Evolutionary conservation across 139 green algal species (phyloP).

Genomic region (Chlorella sorokiniana): DNA sequence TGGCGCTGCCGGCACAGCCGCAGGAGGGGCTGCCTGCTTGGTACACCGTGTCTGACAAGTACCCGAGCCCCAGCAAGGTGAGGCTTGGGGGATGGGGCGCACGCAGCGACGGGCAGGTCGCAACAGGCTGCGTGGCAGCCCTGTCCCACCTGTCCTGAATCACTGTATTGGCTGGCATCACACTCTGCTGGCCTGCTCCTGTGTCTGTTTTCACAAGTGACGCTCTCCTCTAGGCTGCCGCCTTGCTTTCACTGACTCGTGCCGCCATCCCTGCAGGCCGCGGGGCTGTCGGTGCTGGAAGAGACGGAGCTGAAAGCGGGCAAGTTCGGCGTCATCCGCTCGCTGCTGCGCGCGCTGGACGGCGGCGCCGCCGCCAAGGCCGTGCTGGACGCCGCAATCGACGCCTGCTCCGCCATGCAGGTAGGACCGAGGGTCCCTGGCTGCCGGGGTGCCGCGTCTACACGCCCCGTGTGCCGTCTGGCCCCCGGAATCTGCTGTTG

Average conservation of each 20-base stretch:
- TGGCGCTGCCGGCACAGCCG: slow-evolving; percentile 32
- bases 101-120: background rate
- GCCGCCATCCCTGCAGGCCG: background rate
- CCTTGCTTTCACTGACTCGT: background rate
- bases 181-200: too few relatives aligned
- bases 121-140: too few relatives aligned
- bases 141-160: background rate
- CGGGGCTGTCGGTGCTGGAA: slow-evolving; percentile 27
- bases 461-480: too few relatives aligned
- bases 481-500: background rate
- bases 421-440: background rate
- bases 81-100: background rate
- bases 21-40: slow-evolving; percentile 50
- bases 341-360: slow-evolving; percentile 76
- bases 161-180: background rate
- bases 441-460: background rate
- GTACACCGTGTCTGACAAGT: slow-evolving; percentile 30
- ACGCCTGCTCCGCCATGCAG: slow-evolving; percentile 79
- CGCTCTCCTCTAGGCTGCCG: background rate
- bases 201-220: too few relatives aligned
- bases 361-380: slow-evolving; percentile 63
- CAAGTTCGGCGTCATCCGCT: slow-evolving; percentile 84
- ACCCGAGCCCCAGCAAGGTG: slow-evolving; percentile 26
- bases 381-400: slow-evolving; percentile 81
- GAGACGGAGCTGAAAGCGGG: slow-evolving; percentile 52